Base-by-base conservation (phyloP, 768 basidiomycete species). In the Boletus speciosus region DNA sequence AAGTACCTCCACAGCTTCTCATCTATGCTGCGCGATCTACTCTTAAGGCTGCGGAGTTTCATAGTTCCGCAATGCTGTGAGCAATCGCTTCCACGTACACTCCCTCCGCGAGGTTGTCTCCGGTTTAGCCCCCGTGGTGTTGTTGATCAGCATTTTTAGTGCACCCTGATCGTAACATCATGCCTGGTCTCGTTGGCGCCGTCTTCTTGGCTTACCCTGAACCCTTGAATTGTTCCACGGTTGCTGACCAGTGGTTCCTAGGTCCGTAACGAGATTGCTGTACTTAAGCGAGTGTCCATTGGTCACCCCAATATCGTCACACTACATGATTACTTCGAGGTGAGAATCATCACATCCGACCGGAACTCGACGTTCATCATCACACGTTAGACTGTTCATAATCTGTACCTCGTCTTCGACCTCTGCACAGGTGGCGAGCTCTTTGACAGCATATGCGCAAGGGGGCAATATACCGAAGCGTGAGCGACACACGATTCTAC, bases 371-470 rank as follows among this genome's bases (percentile, higher is more conserved):
- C 25, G 6, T 31, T 59, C 49, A 49, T 55, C 37, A 25, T 46
- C 50, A 15, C 27, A 32, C 31, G 31, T 32, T 61, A 92, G 88
- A 97, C 94, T 29, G 75, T 91, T 9, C 90, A 95, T 72, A 97
- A 96, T 64, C 81, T 97, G 44, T 93, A 98, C 72, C 87, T 98
- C 52, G 86, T 86, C 61, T 97, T 97, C 72, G 96, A 98, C 73
- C 83, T 98, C 9, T 98, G 96, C 76, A 94, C 91, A 3, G 94
- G 95, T 48, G 95, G 96, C 41, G 96, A 99, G 72, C 84, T 99
- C n/a, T 98, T 99, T 65, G 96, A 99, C 71, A 83, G 96, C 47
- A 98, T 99, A 76, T 98, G 96, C 66, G 93, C 93, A 31, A 93
- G 94, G 71, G 94, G 93, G 48, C 93, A 93, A 68, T 98, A 97